A percentile compares a stretch with the other conserved stretches of the same genome.
Evolutionary conservation across 176 grass and related monocot species (phyloP).

Genomic region (Lolium multiflorum): DNA sequence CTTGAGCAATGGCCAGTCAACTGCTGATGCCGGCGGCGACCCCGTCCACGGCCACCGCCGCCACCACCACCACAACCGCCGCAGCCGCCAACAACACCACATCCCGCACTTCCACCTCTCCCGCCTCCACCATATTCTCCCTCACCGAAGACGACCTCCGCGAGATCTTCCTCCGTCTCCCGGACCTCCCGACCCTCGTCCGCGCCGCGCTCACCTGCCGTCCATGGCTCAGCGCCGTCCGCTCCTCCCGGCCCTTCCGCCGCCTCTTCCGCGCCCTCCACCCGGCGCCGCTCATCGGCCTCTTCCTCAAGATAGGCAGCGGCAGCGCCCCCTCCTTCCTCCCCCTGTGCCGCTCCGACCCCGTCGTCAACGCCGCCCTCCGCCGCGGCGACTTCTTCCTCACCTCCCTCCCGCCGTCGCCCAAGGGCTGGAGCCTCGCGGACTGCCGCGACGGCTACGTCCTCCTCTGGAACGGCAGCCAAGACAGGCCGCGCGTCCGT

Average conservation of each 20-base stretch:
- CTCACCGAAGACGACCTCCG: neutral
- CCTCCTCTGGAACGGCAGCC: neutral
- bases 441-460: conserved; percentile 13
- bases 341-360: neutral
- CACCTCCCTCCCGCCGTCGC: neutral
- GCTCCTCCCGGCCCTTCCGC: conserved; percentile 1
- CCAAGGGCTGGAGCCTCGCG: neutral
- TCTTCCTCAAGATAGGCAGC: neutral
- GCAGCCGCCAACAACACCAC: neutral
- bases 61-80: neutral
- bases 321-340: neutral
- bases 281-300: neutral
- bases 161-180: conserved; percentile 9
- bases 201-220: conserved; percentile 16
- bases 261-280: neutral
- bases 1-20: neutral
- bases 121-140: neutral
- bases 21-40: neutral
- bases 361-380: neutral
- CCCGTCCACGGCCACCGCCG: neutral
- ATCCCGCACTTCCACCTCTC: neutral
- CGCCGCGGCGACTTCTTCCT: conserved; percentile 13
- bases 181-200: neutral
- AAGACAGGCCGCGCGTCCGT: neutral
- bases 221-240: conserved; percentile 3